These are phyloP conservation scores for Radiomyces spectabilis DNA, from an alignment of 192 early-diverging fungal species.

Conservation along the genomic window DNA sequence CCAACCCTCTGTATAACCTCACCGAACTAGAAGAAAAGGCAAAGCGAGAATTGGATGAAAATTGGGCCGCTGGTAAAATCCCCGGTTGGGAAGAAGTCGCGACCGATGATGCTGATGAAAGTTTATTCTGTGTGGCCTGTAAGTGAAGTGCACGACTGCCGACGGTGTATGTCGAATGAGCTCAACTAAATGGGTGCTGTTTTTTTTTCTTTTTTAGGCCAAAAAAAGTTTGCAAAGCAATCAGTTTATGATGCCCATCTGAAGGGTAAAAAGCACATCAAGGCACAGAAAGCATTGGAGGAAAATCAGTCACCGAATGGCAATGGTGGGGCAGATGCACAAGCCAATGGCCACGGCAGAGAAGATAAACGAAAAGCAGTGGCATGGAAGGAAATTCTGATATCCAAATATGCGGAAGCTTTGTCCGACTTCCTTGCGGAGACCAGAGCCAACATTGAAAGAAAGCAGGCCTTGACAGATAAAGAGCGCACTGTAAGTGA, in stretches of 20 bases:
- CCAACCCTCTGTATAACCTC: conserved; percentile 74
- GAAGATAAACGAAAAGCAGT: conserved; percentile 47
- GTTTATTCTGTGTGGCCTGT: conserved; percentile 73
- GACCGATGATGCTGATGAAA: conserved; percentile 20
- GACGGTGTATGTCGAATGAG: background rate
- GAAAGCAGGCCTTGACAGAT: conserved; percentile 88
- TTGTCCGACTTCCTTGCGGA: conserved; percentile 59
- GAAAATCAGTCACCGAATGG: conserved; percentile 9
- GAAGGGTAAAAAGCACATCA: conserved; percentile 87
- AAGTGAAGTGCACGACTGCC: conserved; percentile 1
- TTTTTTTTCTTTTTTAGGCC: conserved; percentile 31
- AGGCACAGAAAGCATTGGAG: conserved; percentile 51
- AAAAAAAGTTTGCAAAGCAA: conserved; percentile 77
- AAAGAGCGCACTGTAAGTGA: conserved; percentile 68
- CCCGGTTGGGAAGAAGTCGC: conserved; percentile 56
- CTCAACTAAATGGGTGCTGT: background rate
- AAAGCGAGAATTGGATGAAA: conserved; percentile 45
- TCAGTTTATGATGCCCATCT: conserved; percentile 82
- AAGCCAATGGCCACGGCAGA: conserved; percentile 27
- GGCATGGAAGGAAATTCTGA: conserved; percentile 55
- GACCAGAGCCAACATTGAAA: conserved; percentile 80
- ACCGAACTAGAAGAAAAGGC: conserved; percentile 41
- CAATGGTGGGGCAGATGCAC: conserved; percentile 20
- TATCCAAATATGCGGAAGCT: conserved; percentile 51
- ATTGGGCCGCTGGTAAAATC: conserved; percentile 52